Conservation (phyloP, 345 rosid genomes). For the Rhodamnia argentea region DNA sequence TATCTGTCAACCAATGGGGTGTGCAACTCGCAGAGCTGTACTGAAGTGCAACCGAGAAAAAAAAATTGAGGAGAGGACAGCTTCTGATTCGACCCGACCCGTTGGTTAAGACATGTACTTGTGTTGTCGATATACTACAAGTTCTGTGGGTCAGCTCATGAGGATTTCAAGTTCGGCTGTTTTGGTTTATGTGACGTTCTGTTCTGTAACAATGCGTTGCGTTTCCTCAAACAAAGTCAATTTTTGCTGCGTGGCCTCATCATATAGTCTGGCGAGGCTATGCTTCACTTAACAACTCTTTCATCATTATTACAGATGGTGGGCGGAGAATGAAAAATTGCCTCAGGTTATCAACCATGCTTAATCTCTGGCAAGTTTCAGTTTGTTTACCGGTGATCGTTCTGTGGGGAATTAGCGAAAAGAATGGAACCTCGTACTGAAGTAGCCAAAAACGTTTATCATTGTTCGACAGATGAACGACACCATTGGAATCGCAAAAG, state of each 20-base stretch:
- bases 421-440: too few species aligned
- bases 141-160: background rate
- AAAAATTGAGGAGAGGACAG: background rate
- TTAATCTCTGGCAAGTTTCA: background rate
- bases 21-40: background rate
- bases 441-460: too few species aligned
- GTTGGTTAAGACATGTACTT: background rate
- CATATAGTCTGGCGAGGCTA: background rate
- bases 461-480: too few species aligned
- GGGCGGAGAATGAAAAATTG: background rate
- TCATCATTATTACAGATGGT: background rate
- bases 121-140: background rate
- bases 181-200: background rate
- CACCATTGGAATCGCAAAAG: background rate
- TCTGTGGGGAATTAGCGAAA: too few species aligned
- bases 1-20: background rate
- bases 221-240: background rate
- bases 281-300: background rate
- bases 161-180: background rate
- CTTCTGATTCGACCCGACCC: background rate
- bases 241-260: background rate
- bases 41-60: background rate
- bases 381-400: background rate
- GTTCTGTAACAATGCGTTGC: background rate
- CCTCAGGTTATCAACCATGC: background rate